Conservation (phyloP, 495 filamentous ascomycete genomes). For the Neurospora sp. region DNA sequence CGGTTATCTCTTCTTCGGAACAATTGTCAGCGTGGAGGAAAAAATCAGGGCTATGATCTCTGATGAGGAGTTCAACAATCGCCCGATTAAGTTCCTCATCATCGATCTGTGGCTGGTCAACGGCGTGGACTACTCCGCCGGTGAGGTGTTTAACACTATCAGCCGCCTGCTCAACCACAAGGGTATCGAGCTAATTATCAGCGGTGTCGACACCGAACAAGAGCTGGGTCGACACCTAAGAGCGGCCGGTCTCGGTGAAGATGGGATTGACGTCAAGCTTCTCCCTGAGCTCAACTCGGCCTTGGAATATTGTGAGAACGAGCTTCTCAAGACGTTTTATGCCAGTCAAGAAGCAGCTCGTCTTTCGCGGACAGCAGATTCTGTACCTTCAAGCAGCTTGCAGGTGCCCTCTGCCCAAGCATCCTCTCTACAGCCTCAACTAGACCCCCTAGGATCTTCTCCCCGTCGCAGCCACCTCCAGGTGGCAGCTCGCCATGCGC, state of each 20-base stretch:
- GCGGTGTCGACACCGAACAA: slow-evolving; percentile 61
- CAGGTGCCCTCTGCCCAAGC: slow-evolving; percentile 39
- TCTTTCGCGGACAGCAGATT: slow-evolving; percentile 25
- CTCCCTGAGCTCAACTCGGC: slow-evolving; percentile 88
- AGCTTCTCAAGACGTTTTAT: slow-evolving; percentile 81
- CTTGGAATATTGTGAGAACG: slow-evolving; percentile 89
- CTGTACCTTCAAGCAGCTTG: slow-evolving; percentile 29
- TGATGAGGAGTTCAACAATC: slow-evolving; percentile 62
- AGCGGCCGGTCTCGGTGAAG: slow-evolving; percentile 67
- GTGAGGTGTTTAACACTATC: slow-evolving; percentile 87
- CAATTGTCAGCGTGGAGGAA: slow-evolving; percentile 87
- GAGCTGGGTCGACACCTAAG: slow-evolving; percentile 67
- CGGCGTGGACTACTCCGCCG: slow-evolving; percentile 90
- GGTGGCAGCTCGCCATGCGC: slow-evolving; percentile 61
- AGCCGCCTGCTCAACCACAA: slow-evolving; percentile 66
- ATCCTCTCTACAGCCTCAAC: slow-evolving; percentile 5
- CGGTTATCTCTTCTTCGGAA: slow-evolving; percentile 93
- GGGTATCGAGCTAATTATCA: slow-evolving; percentile 69
- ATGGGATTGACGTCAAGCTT: slow-evolving; percentile 56
- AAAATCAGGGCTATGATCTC: slow-evolving; percentile 71
- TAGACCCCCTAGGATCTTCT: slow-evolving; percentile 53
- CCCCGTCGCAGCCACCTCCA: slow-evolving; percentile 71
- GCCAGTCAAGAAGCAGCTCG: slow-evolving; percentile 37
- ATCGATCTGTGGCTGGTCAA: slow-evolving; percentile 83
- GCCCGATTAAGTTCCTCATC: slow-evolving; percentile 82